Conservation (phyloP, 306 rosid species). For the Pyrus bretschneideri region DNA sequence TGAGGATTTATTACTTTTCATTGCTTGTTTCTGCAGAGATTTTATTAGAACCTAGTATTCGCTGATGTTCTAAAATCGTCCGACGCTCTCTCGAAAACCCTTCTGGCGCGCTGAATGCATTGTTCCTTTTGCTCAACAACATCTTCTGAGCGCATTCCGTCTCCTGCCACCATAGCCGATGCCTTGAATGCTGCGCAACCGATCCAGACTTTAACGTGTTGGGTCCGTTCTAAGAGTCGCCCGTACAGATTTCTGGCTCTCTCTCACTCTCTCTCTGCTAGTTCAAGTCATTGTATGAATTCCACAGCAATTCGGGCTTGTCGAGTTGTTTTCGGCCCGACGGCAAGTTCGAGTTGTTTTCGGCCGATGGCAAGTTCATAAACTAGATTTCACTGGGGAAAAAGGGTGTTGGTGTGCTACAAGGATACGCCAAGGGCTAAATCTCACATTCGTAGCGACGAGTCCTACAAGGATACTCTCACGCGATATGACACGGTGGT, state of each 20-base stretch:
- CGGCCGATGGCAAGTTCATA: too few species aligned
- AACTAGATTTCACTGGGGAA: too few species aligned
- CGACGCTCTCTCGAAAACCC: conserved; percentile 67
- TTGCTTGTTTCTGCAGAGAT: background rate
- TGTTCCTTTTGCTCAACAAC: conserved; percentile 39
- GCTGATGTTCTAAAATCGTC: conserved; percentile 65
- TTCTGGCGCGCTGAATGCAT: conserved; percentile 54
- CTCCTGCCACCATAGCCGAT: conserved; percentile 27
- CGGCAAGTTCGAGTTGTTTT: too few species aligned
- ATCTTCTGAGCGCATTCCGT: conserved; percentile 6
- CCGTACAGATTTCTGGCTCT: conserved; percentile 51
- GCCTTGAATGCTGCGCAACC: conserved; percentile 70
- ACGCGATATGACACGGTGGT: too few species aligned
- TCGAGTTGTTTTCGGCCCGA: conserved; percentile 34
- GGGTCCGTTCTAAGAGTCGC: conserved; percentile 70
- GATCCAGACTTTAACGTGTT: conserved; percentile 80
- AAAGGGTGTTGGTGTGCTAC: too few species aligned
- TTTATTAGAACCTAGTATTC: background rate
- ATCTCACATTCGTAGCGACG: too few species aligned
- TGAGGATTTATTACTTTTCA: background rate
- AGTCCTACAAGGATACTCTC: too few species aligned
- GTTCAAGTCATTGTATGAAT: conserved; percentile 75
- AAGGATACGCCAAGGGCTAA: too few species aligned
- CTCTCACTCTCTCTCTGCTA: conserved; percentile 38
- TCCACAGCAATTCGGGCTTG: conserved; percentile 85